Percentiles rank a stretch among this genome's conserved stretches.
Evolutionary conservation across 2,329 filamentous ascomycete genomes (phyloP).

Genomic region (Penicillium sp.): DNA sequence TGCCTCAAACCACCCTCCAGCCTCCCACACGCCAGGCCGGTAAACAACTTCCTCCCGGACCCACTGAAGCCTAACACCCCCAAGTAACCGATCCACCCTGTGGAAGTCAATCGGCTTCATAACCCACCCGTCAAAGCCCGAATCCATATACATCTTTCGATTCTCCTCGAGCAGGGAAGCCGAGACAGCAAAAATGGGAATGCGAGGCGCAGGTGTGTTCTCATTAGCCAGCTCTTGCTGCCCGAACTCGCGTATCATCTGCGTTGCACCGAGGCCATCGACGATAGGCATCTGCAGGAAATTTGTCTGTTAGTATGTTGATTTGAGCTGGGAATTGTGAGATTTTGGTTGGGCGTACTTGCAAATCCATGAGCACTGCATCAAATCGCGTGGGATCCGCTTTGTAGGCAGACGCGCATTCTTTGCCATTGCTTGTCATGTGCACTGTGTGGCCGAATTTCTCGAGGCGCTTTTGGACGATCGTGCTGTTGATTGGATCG

Average conservation of each 20-base stretch:
- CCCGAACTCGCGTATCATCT: conserved; percentile 70
- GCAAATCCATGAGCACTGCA: conserved; percentile 84
- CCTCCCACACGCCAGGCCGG: conserved; percentile 64
- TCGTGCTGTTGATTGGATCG: conserved; percentile 76
- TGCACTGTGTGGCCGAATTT: conserved; percentile 63
- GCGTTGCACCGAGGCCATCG: conserved; percentile 70
- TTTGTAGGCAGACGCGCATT: conserved; percentile 64
- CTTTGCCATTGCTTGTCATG: conserved; percentile 72
- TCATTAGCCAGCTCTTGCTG: conserved; percentile 35
- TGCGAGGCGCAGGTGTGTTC: conserved; percentile 31
- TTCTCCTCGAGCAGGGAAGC: conserved; percentile 68
- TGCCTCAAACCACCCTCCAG: conserved; percentile 69
- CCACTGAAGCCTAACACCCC: conserved; percentile 57
- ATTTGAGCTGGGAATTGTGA: neutral
- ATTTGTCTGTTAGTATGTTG: neutral
- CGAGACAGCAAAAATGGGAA: conserved; percentile 79
- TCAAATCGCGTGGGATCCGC: conserved; percentile 59
- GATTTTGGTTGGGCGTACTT: conserved; percentile 49
- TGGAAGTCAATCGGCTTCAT: conserved; percentile 79
- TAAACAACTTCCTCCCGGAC: conserved; percentile 59
- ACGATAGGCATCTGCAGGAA: conserved; percentile 73
- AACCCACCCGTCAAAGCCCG: conserved; percentile 87
- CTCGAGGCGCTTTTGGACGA: conserved; percentile 69
- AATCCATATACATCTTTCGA: conserved; percentile 58
- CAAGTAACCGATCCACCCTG: conserved; percentile 59